Evolutionary conservation across 1,284 basidiomycete genomes (phyloP), one percentile per base, ranked within the genome.

Genomic region (Microbotryomycetes sp.): DNA sequence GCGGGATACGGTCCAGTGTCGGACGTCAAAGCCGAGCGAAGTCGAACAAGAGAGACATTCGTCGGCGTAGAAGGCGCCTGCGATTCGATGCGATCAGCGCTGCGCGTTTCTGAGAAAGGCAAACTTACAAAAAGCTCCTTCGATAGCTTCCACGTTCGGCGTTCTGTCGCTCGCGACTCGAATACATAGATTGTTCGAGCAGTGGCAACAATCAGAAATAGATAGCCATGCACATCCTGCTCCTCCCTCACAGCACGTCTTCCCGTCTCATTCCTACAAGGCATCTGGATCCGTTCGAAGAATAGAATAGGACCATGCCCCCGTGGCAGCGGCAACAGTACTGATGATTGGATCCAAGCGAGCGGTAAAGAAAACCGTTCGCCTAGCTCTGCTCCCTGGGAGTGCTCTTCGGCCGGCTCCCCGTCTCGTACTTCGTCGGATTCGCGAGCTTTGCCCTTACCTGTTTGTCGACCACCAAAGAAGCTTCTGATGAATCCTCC

Each of bases 21-120:
- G 26, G 46, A 31, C 18, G 35, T 41, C 35, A 18, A 41, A 18
- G 9, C 18, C 9, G 47, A 29, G 26, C 35, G 27, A 5, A 45
- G 29, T 13, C 59, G 50, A 18, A 66, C 30, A 48, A 66, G 57
- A 16, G 31, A 41, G 27, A 66, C 2, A 27, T 59, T 59, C 3
- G 48, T 47, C 9, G 65, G 65, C 1, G 65, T 61, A 0, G 65
- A 31, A 0, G 65, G 65, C 3, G 65, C 59, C 65, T 66, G 58
- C 11, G 7, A n/a, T 48, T 6, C 3, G n/a, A n/a, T 15, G 35
- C 13, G 6, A 51, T 9, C n/a, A 1, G 11, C 11, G 18, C 11
- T 41, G 11, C 9, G 35, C 35, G 18, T 41, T 41, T 18, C n/a
- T 1, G 15, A 29, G 18, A 13, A 13, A 16, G 4, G 41, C 5